A percentile compares a stretch with the other conserved stretches of the same genome.
Conservation (phyloP, 805 yeast species). For the Hanseniaspora hatyaiensis region DNA sequence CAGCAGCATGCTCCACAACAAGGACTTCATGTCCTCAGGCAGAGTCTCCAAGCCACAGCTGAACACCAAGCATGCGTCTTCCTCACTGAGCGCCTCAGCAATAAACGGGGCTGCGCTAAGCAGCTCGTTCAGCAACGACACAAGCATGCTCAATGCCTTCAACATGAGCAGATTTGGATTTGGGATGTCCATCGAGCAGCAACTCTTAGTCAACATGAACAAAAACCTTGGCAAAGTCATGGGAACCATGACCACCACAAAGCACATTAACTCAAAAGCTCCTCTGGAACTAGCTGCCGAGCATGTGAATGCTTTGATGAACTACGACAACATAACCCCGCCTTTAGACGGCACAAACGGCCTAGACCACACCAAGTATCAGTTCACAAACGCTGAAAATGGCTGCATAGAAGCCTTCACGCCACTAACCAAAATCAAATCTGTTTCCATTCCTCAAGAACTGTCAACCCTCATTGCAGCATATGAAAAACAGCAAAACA, state of each 20-base stretch:
- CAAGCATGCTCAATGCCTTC: background rate
- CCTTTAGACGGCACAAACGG: constrained; percentile 39
- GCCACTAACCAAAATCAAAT: constrained; percentile 64
- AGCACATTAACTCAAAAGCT: constrained; percentile 27
- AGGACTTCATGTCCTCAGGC: no score
- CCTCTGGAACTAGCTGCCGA: constrained; percentile 48
- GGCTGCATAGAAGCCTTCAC: constrained; percentile 42
- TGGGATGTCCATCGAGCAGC: constrained; percentile 12
- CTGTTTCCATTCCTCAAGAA: constrained; percentile 67
- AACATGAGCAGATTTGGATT: constrained; percentile 3
- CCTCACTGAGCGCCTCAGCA: no score
- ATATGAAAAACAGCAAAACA: constrained; percentile 51
- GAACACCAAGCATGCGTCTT: no score
- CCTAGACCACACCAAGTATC: constrained; percentile 53
- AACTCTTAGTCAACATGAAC: constrained; percentile 5
- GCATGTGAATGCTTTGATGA: constrained; percentile 46
- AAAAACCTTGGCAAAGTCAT: constrained; percentile 8
- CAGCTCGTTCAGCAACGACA: background rate
- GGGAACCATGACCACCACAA: constrained; percentile 17
- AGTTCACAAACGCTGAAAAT: constrained; percentile 41
- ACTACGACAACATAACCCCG: constrained; percentile 49
- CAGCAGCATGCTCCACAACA: no score
- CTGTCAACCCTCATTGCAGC: constrained; percentile 51
- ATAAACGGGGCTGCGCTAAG: no score
- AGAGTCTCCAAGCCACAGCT: no score